Base-by-base conservation (phyloP, 2,329 filamentous ascomycete genomes). In the Verticillium dahliae region DNA sequence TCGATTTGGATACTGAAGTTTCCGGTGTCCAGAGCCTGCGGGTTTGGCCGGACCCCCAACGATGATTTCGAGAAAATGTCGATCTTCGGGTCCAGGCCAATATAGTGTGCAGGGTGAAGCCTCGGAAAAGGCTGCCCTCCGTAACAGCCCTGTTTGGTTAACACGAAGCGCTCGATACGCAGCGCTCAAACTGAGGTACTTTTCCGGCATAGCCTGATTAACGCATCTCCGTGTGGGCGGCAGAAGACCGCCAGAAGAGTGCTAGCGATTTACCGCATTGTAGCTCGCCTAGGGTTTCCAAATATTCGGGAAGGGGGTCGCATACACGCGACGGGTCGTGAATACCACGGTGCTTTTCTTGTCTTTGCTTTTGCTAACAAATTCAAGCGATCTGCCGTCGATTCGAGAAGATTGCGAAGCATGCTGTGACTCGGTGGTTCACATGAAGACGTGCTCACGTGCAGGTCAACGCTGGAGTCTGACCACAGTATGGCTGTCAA, bases 261-360 rank as follows among this genome's bases (percentile, higher is more conserved):
- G 39, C 61, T 33, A 57, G 59, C n/a, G 27, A 57, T 55, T 57
- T 55, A 27, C 38, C 60, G 34, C 57, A 56, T 62, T 38, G 56
- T 54, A 63, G 61, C 57, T 63, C 63, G 63, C 58, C 63, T 63
- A 61, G 34, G 41, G 39, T 60, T 63, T 41, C 59, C 56, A 15
- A 52, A 41, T 59, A 50, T n/a, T 56, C 58, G 38, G 33, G 54
- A 54, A 15, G 60, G 62, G 60, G 54, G 62, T 55, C 38, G 56
- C 45, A 56, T 58, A 52, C 45, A 52, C 45, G 10, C 45, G 45
- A 52, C 45, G 22, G 10, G 7, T 52, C 45, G 18, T 22, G 39
- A 31, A 58, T 50, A 57, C 56, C 57, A 60, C 60, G n/a, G n/a
- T 11, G 22, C 18, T 52, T 3, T 22, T 57, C 18, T 14, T 5